Evolutionary conservation across 2,329 filamentous ascomycete genomes (phyloP).

Genomic region (Leptographium wingfieldii): DNA sequence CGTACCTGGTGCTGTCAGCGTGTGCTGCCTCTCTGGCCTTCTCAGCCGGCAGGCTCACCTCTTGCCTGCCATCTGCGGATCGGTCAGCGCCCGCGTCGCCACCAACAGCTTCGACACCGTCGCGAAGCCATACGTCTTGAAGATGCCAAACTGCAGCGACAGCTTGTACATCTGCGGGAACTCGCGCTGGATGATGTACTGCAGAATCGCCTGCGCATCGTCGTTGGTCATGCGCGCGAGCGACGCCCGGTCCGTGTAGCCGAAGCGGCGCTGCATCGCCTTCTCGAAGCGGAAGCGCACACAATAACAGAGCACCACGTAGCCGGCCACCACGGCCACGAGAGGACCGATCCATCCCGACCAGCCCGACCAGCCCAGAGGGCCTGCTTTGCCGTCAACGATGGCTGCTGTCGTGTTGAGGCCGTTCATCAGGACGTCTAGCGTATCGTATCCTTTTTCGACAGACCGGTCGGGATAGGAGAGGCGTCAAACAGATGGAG

Average conservation of each 20-base stretch:
- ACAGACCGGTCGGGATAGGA: too few relatives aligned
- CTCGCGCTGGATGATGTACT: conserved; percentile 20
- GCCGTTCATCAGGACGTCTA: not conserved
- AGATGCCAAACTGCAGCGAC: conserved; percentile 25
- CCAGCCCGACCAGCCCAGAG: not conserved
- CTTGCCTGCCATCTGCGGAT: conserved; percentile 20
- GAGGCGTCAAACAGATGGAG: too few relatives aligned
- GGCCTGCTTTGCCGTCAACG: not conserved
- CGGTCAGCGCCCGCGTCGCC: conserved; percentile 23
- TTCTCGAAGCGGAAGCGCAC: conserved; percentile 24
- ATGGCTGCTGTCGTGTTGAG: not conserved
- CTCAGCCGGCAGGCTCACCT: not conserved
- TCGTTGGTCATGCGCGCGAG: conserved; percentile 27
- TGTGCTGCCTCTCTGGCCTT: not conserved
- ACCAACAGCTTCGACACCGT: conserved; percentile 24
- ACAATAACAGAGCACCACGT: conserved; percentile 21
- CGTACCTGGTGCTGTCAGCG: conserved; percentile 20
- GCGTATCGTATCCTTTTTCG: not conserved
- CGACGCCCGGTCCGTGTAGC: conserved; percentile 23
- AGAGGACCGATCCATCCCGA: not conserved
- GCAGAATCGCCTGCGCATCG: conserved; percentile 32
- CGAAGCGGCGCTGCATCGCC: conserved; percentile 17
- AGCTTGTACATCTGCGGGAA: conserved; percentile 26
- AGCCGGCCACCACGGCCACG: conserved; percentile 16
- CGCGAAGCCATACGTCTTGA: conserved; percentile 30